These are phyloP conservation scores for Chimonanthus praecox DNA, from an alignment of 164 flowering plant species.

Conservation along the genomic window DNA sequence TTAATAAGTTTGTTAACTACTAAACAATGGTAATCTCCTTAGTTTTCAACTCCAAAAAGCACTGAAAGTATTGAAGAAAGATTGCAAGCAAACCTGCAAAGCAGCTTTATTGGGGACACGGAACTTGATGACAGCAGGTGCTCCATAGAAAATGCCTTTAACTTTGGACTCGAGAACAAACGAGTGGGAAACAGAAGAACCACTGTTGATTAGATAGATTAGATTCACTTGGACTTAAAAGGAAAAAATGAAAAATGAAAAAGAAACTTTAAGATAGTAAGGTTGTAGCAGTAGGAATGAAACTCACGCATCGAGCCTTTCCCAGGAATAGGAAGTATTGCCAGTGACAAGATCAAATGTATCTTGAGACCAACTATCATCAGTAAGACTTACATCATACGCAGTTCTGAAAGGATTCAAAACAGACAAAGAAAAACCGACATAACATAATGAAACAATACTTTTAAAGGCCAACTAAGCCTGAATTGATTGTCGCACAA, in stretches of 20 bases:
- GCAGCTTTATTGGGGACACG: slow-evolving; percentile 80
- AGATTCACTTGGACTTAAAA: background rate
- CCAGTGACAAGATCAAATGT: slow-evolving; percentile 60
- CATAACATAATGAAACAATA: background rate
- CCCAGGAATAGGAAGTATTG: slow-evolving; percentile 78
- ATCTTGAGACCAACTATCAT: slow-evolving; percentile 74
- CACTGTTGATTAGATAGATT: slow-evolving; percentile 38
- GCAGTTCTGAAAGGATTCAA: slow-evolving; percentile 56
- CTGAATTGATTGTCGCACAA: no score
- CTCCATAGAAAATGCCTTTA: slow-evolving; percentile 56
- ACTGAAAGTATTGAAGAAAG: background rate
- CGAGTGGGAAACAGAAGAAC: slow-evolving; percentile 63
- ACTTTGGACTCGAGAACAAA: slow-evolving; percentile 71
- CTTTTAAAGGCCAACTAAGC: no score
- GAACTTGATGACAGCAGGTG: slow-evolving; percentile 77
- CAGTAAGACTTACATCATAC: slow-evolving; percentile 74
- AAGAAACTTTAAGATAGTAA: background rate
- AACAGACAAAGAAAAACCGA: background rate
- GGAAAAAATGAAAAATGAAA: background rate
- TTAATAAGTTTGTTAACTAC: no score
- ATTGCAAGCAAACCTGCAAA: slow-evolving; percentile 49
- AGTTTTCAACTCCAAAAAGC: background rate
- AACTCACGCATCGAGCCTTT: slow-evolving; percentile 90
- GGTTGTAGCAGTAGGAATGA: background rate
- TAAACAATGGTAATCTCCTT: background rate